Evolutionary conservation across 2,329 filamentous ascomycete species (phyloP), one percentile per base, ranked within the genome.

Genomic region (Colletotrichum gigasporum): DNA sequence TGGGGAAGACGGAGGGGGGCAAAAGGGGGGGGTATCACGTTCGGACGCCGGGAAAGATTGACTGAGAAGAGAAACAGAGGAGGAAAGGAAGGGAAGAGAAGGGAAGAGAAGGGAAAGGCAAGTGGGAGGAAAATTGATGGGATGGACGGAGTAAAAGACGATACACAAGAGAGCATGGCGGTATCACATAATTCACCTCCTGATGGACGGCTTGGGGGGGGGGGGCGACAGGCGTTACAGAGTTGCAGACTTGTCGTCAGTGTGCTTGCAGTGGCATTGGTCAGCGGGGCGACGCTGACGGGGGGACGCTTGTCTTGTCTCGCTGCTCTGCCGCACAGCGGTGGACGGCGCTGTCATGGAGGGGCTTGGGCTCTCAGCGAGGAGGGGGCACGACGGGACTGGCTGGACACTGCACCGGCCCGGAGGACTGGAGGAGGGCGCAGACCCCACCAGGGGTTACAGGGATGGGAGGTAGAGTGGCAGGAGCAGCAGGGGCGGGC

Each of bases 251-350:
- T 61, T 12, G 32, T 58, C 41, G 61, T 64, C 61, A 64, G 41
- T 61, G 61, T 64, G 61, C 42, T 54, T 64, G 61, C 61, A 64
- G 61, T 61, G 56, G 61, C 56, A 64, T 61, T 64, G 61, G 61
- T 54, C 61, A 54, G 61, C 34, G 51, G 56, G 61, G 61, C 37
- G 39, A 54, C 53, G 47, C 28, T 44, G 57, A 61, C 48, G 22
- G 39, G 34, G 47, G 32, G 41, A 22, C 50, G 39, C 42, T 30
- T 58, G 53, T 56, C 51, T 42, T 54, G 50, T 53, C 35, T 53
- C 50, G 48, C 20, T 26, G 48, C 30, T 20, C n/a, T 54, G 51
- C 39, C 28, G 52, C 52, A 56, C 30, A 12, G 30, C 52, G 24
- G 26, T 56, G 28, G 39, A 34, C 24, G 51, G 22, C 26, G 39